Base-by-base conservation (phyloP, 805 yeast species). In the Citeromyces matritensis region DNA sequence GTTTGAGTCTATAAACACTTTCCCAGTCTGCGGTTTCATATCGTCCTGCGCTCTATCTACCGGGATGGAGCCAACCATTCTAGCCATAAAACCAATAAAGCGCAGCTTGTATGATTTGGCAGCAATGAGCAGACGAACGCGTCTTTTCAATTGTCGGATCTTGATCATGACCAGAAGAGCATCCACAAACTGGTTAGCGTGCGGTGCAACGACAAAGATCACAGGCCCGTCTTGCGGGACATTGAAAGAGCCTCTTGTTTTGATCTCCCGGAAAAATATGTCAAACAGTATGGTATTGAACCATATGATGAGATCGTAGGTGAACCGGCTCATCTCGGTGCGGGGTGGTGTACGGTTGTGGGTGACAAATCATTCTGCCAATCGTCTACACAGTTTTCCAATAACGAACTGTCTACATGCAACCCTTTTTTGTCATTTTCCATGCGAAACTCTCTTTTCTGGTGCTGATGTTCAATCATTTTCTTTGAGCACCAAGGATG, bases 151-250 rank as follows among this genome's bases (percentile, higher is more conserved):
- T 31, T 60, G 58, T 42, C 74, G 66, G 13, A 82, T 82, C 41
- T 78, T 82, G 29, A 77, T 71, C 68, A 82, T 73, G 23, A 83
- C 60, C 30, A 91, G 62, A 15, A 85, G 70, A 4, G 58, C 59
- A 42, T 69, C 78, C 24, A 80, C 73, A 39, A 80, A 81, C 44
- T 83, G 94, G 47, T 83, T 83, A n/a, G 95, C 94, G 57, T 88
- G 98, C 2, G 97, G 97, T 2, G 95, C 98, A 8, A 91, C 93
- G 24, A 91, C 97, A 39, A 91, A 77, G 33, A 88, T 78, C 6
- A 85, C 76, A 0, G 97, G 88, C 1, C 95, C 96, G 7, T 65
- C 52, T 21, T 65, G 60, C 1, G 79, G 78, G 23, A 70, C 43
- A 34, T 69, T 67, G 55, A 72, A 83, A 1, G 94, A 84, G 1